These are phyloP conservation scores for Metschnikowia cubensis DNA, from an alignment of 805 yeast species.

Conservation along the genomic window DNA sequence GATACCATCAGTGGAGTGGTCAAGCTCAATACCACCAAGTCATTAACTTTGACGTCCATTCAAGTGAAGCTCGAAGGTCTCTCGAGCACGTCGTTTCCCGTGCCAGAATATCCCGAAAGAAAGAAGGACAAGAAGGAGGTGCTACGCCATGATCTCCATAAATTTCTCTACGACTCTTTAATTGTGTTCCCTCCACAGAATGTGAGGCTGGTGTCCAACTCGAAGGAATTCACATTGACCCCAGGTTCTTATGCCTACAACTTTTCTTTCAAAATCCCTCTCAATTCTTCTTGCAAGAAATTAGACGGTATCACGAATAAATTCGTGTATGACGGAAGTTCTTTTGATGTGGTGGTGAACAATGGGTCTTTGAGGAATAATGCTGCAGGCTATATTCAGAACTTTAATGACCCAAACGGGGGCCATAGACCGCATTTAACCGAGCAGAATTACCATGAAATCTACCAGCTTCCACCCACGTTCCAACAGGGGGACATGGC, in stretches of 20 bases:
- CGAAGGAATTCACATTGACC: constrained; percentile 43
- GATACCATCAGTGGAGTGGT: constrained; percentile 44
- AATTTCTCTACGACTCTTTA: constrained; percentile 45
- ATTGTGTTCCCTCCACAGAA: constrained; percentile 53
- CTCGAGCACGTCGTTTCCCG: constrained; percentile 33
- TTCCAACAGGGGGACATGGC: constrained; percentile 25
- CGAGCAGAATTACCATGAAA: constrained; percentile 9
- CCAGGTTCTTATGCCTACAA: constrained; percentile 52
- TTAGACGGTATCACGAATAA: constrained; percentile 31
- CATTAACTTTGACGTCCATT: constrained; percentile 43
- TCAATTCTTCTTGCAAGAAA: constrained; percentile 32
- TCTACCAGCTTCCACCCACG: constrained; percentile 15
- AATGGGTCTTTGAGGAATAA: constrained; percentile 27
- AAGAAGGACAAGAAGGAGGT: constrained; percentile 16
- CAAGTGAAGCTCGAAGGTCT: constrained; percentile 53
- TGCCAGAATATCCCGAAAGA: constrained; percentile 20
- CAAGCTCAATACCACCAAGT: constrained; percentile 33
- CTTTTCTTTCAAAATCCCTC: constrained; percentile 44
- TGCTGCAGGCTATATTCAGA: constrained; percentile 13
- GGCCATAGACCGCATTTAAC: background rate
- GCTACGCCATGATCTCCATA: constrained; percentile 38
- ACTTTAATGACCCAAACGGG: background rate
- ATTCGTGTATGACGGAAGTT: constrained; percentile 27
- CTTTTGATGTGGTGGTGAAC: constrained; percentile 27
- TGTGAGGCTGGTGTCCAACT: constrained; percentile 39